phyloP scores from a whole-genome alignment of 2,329 filamentous ascomycete species.

The Fusarium praegraminearum region DNA sequence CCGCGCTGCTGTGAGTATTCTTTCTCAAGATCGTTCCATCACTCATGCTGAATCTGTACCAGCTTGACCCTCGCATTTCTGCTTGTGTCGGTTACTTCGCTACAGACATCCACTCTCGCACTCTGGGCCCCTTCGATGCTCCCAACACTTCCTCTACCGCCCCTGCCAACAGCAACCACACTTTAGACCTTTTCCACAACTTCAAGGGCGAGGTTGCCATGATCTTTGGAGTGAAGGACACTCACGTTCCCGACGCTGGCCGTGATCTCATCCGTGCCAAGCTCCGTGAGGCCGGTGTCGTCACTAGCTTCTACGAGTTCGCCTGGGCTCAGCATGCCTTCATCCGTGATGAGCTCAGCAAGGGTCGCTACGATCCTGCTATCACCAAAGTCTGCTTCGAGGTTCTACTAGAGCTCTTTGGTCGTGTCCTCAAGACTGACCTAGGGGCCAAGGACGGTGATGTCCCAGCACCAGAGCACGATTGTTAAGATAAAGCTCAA shows the following conservation, averaged over 20 bases:
- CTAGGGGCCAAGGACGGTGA: constrained; percentile 75
- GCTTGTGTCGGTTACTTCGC: constrained; percentile 91
- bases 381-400: constrained; percentile 91
- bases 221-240: constrained; percentile 94
- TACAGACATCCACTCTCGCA: constrained; percentile 86
- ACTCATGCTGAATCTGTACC: constrained; percentile 2
- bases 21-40: not conserved
- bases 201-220: constrained; percentile 87
- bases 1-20: constrained; percentile 63
- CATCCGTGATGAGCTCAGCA: constrained; percentile 91
- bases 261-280: constrained; percentile 86
- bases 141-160: constrained; percentile 60
- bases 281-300: constrained; percentile 78
- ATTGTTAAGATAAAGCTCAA: constrained; percentile 65
- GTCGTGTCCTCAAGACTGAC: constrained; percentile 80
- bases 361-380: constrained; percentile 92
- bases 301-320: constrained; percentile 87
- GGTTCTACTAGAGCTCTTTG: constrained; percentile 88
- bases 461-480: constrained; percentile 74
- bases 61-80: constrained; percentile 79
- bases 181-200: constrained; percentile 67
- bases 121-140: constrained; percentile 71
- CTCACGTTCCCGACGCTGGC: constrained; percentile 85
- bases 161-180: constrained; percentile 60
- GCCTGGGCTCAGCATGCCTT: constrained; percentile 97